Base-by-base conservation (phyloP, 2,329 filamentous ascomycete species). In the Ramichloridium luteum region DNA sequence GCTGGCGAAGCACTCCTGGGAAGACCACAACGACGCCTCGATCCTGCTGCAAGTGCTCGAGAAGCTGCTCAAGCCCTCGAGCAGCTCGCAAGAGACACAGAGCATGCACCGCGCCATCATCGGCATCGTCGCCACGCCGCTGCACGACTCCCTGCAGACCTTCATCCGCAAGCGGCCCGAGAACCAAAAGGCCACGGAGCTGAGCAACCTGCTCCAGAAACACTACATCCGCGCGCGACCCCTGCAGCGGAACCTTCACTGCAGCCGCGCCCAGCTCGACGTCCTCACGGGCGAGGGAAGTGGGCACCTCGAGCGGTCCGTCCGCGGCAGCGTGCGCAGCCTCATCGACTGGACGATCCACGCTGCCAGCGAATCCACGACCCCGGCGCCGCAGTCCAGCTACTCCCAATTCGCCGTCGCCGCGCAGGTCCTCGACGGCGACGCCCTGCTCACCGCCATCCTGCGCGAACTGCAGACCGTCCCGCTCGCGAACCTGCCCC, bases 331-430 rank as follows among this genome's bases (percentile, higher is more conserved):
- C 0, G 60, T 83, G 1, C 69, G 74, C 32, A 64, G 62, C 1
- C 66, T 86, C 4, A 64, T 77, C 2, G 65, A 74, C 29, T 88
- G 81, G 81, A 8, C 20, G 20, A 23, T 23, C 8, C 8, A 23
- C n/a, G 72, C 68, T 17, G 56, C 31, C 54, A 63, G 29, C 2
- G 59, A 60, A n/a, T 39, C 39, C 4, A 44, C 37, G 12, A 53
- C 54, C 3, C 60, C 68, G 13, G 65, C 60, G 38, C 62, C 67
- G 32, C 68, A 70, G 5, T 66, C 79, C 0, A 65, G 68, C 8
- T 88, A 86, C 51, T 81, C 77, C 0, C 79, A 85, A 49, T 59
- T 84, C 3, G 65, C 81, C 6, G 65, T 68, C 0, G 72, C 68
- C 0, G 54, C 72, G 20, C 68, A 70, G 34, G 60, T 80, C 17